These are phyloP conservation scores for Apostasia ramifera DNA, from an alignment of 106 monocot genomes.

Conservation along the genomic window DNA sequence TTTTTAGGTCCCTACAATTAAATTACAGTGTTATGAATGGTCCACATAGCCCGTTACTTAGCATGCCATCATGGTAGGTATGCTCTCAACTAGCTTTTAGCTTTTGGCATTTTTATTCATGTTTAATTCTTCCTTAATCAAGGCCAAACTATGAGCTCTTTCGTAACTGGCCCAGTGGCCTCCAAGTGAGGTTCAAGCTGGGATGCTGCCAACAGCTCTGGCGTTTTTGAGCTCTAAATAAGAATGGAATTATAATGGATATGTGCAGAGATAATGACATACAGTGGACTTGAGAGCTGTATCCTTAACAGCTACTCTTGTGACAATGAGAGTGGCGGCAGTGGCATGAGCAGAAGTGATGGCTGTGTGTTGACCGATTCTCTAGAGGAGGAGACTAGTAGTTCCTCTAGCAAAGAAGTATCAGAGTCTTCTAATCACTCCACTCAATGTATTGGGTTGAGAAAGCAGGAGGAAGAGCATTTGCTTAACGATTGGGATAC, in stretches of 20 bases:
- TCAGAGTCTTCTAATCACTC: constrained; percentile 63
- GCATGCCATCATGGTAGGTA: too few species aligned
- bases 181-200: not conserved
- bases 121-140: not conserved
- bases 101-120: not conserved
- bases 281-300: constrained; percentile 81
- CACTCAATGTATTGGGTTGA: constrained; percentile 35
- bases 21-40: too few species aligned
- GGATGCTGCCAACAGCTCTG: not conserved
- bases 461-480: constrained; percentile 41
- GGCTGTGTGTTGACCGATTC: constrained; percentile 45
- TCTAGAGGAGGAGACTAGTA: constrained; percentile 69
- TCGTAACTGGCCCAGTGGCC: not conserved
- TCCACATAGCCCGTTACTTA: too few species aligned
- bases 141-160: not conserved
- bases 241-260: not conserved
- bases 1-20: too few species aligned
- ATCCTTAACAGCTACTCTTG: constrained; percentile 59
- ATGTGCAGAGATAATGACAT: constrained; percentile 73
- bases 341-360: constrained; percentile 31
- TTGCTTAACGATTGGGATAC: constrained; percentile 49
- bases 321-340: constrained; percentile 44
- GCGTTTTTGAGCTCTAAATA: not conserved
- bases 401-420: constrained; percentile 73
- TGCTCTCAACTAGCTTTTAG: not conserved